Evolutionary conservation across 768 basidiomycete species (phyloP), one percentile per base, ranked within the genome.

Genomic region (Boletus reticulatus): DNA sequence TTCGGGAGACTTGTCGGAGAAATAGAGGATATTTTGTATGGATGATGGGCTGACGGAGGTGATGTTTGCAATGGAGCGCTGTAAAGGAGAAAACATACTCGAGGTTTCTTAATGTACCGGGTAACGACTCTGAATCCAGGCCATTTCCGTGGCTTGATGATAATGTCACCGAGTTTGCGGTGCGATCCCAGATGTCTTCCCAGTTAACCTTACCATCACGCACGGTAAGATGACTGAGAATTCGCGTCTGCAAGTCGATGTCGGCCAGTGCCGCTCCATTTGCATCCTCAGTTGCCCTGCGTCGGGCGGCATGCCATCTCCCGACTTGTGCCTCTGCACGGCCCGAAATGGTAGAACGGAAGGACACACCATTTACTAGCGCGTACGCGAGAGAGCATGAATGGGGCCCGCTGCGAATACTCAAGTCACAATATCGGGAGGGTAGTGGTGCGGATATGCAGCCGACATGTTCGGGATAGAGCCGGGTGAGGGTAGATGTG

Each of bases 281-380:
- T 41, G 12, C 7, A 43, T 46, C 38, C 39, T 51, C 52, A 14
- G 11, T 19, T 47, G 27, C 66, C 61, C 36, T 68, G 60, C 60
- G 73, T 74, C 61, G 78, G 74, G 56, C 80, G 17, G 85, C 78
- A 65, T 88, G 85, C 86, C 85, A 85, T 44, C 88, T 76, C 29
- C 89, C 89, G 13, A 91, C 88, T 62, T 87, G 85, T 3, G 79
- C 68, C 16, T 80, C 73, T n/a, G 73, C 68, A 45, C 74, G 74
- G 12, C 89, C 88, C 1, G 80, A 78, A 50, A 90, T 80, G 1
- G 76, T 77, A 10, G 88, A 89, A n/a, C 78, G 77, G 62, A 90
- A 90, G 1, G 80, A 70, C 1, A 75, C 71, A 12, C 78, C 79
- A 9, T 65, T 49, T 0, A 68, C 56, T 2, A 74, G 60, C 49